Conservation (phyloP, 2,329 filamentous ascomycete species). For the Didymella exigua region DNA sequence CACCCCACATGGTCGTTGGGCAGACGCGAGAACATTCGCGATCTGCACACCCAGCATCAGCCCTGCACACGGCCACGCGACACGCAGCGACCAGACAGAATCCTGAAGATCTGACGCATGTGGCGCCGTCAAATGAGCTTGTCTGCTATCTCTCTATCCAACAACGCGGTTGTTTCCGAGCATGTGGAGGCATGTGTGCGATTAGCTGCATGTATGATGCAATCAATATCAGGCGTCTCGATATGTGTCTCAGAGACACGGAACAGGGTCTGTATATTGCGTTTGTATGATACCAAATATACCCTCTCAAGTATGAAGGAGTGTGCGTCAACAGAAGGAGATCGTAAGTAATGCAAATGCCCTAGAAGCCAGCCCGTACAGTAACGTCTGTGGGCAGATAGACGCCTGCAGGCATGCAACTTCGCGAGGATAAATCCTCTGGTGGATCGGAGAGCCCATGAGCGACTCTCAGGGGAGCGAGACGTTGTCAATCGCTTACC, state of each 20-base stretch:
- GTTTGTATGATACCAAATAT: slow-evolving; percentile 1
- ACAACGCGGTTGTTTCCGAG: neutral
- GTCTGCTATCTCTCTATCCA: neutral
- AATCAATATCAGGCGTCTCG: neutral
- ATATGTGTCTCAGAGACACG: slow-evolving; percentile 7
- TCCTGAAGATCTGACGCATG: slow-evolving; percentile 9
- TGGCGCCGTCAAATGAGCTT: slow-evolving; percentile 15
- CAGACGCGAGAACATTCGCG: slow-evolving; percentile 6
- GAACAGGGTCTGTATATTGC: slow-evolving; percentile 14
- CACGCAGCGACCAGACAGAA: neutral
- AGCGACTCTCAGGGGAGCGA: slow-evolving; percentile 4
- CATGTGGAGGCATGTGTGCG: neutral
- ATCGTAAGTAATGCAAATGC: slow-evolving; percentile 12
- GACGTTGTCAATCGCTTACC: slow-evolving; percentile 18
- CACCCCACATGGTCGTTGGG: neutral
- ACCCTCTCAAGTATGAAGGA: slow-evolving; percentile 1
- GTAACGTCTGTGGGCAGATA: slow-evolving; percentile 20
- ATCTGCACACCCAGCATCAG: neutral
- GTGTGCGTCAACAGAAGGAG: slow-evolving; percentile 5
- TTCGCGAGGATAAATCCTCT: slow-evolving; percentile 17
- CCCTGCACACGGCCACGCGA: slow-evolving; percentile 4
- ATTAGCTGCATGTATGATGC: slow-evolving; percentile 5
- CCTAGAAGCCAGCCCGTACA: slow-evolving; percentile 21
- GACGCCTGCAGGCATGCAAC: slow-evolving; percentile 21
- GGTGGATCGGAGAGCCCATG: neutral